Evolutionary conservation across 257 asterid genomes (phyloP).

Genomic region (Petrea volubilis): DNA sequence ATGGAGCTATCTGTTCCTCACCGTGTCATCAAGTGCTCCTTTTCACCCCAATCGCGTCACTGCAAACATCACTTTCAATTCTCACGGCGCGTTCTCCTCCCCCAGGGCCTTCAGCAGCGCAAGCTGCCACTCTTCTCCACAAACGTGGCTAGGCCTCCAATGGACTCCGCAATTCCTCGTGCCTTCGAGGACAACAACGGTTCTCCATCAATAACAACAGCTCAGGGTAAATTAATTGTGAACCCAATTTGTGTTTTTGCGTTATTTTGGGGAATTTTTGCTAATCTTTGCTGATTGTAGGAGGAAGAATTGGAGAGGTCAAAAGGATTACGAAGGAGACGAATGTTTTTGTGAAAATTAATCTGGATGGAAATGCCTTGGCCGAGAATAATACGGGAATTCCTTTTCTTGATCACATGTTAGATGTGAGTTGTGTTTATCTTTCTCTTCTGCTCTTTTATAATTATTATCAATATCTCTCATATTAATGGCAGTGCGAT

Average conservation of each 20-base stretch:
- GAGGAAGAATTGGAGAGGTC: constrained; percentile 66
- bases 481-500: background rate
- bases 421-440: constrained; percentile 51
- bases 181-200: constrained; percentile 40
- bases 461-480: too few relatives aligned
- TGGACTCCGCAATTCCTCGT: constrained; percentile 27
- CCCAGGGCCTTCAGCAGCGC: constrained; percentile 22
- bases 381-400: constrained; percentile 65
- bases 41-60: constrained; percentile 18
- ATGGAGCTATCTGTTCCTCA: constrained; percentile 47
- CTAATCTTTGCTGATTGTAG: background rate
- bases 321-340: constrained; percentile 75
- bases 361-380: constrained; percentile 68
- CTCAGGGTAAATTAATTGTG: constrained; percentile 33
- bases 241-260: background rate
- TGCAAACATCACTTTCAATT: background rate
- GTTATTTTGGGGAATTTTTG: background rate
- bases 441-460: background rate
- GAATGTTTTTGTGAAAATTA: constrained; percentile 61
- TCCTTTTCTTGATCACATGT: constrained; percentile 85
- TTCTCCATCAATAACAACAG: constrained; percentile 31
- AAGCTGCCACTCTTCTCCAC: constrained; percentile 19
- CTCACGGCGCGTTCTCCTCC: constrained; percentile 16
- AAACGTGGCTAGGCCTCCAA: constrained; percentile 10
- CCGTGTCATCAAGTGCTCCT: constrained; percentile 20